A percentile compares a stretch with the other conserved stretches of the same genome.
Conservation (phyloP, 2,329 filamentous ascomycete species). For the Calonectria pseudoreteaudii region DNA sequence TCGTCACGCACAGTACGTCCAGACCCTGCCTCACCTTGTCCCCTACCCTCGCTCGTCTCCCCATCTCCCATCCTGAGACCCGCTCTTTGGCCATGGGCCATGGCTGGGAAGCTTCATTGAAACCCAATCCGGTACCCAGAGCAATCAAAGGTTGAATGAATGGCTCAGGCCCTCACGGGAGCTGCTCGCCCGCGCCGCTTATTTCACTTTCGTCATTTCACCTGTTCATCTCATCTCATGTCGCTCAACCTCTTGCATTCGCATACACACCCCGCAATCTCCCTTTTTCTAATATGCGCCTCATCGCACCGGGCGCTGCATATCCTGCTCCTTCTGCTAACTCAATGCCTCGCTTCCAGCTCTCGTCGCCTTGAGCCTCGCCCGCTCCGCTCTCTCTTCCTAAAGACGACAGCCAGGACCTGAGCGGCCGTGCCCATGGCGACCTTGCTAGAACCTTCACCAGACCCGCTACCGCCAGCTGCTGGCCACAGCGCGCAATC, state of each 20-base stretch:
- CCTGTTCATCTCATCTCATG: constrained; percentile 1
- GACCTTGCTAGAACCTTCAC: constrained; percentile 39
- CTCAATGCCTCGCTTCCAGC: constrained; percentile 41
- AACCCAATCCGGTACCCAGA: constrained; percentile 10
- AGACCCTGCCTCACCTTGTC: constrained; percentile 12
- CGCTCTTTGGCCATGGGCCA: constrained; percentile 10
- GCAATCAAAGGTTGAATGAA: constrained; percentile 22
- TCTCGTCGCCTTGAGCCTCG: constrained; percentile 42
- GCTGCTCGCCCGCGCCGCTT: constrained; percentile 15
- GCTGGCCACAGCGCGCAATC: constrained; percentile 44
- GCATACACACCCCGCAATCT: background rate
- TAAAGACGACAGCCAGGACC: constrained; percentile 17
- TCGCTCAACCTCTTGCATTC: background rate
- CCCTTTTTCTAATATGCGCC: constrained; percentile 17
- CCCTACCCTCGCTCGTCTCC: constrained; percentile 18
- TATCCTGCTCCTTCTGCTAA: constrained; percentile 34
- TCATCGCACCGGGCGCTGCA: background rate
- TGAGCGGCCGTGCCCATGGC: constrained; percentile 43
- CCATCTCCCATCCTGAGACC: constrained; percentile 15
- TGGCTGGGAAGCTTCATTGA: constrained; percentile 23
- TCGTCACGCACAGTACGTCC: constrained; percentile 26
- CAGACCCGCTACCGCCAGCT: constrained; percentile 42
- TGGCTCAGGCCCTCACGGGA: constrained; percentile 7
- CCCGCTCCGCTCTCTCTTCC: constrained; percentile 41
- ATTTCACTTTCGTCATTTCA: constrained; percentile 14